These are phyloP conservation scores for Taiwanofungus camphoratus DNA, from an alignment of 1,284 basidiomycete genomes.

Conservation along the genomic window DNA sequence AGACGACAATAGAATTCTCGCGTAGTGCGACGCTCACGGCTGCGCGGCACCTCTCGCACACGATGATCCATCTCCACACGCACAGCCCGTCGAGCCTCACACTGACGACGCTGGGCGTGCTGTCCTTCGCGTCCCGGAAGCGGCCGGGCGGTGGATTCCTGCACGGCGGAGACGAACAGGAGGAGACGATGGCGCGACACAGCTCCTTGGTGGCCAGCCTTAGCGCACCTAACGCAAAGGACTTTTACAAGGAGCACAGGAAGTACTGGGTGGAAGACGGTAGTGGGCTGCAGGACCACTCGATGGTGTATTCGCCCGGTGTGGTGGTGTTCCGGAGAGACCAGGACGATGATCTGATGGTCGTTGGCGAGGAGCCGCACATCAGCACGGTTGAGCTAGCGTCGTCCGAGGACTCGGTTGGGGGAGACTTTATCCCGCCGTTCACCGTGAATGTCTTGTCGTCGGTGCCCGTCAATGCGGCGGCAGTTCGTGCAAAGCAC, in stretches of 20 bases:
- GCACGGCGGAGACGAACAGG: conserved; percentile 43
- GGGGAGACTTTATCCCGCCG: conserved; percentile 34
- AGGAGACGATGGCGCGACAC: conserved; percentile 38
- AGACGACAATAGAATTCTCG: conserved; percentile 27
- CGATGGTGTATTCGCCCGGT: conserved; percentile 45
- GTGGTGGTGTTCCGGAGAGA: conserved; percentile 45
- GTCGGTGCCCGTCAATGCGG: conserved; percentile 39
- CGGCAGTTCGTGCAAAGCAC: conserved; percentile 36
- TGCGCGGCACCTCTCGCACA: conserved; percentile 24
- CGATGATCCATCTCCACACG: conserved; percentile 16
- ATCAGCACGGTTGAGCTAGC: conserved; percentile 9
- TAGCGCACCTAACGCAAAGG: conserved; percentile 29
- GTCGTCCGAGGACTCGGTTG: conserved; percentile 21
- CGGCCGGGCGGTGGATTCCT: conserved; percentile 42
- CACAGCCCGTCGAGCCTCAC: conserved; percentile 15
- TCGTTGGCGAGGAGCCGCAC: conserved; percentile 8
- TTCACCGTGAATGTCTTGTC: conserved; percentile 42
- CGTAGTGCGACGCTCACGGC: conserved; percentile 29
- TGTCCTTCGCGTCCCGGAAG: conserved; percentile 42
- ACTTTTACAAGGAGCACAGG: conserved; percentile 40
- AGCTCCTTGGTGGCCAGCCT: conserved; percentile 42
- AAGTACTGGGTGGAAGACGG: conserved; percentile 30
- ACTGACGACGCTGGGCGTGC: conserved; percentile 34
- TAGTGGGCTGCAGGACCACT: conserved; percentile 39
- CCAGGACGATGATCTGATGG: conserved; percentile 19